Conservation (phyloP, 371 early-diverging fungal genomes). For the Apophysomyces variabilis region DNA sequence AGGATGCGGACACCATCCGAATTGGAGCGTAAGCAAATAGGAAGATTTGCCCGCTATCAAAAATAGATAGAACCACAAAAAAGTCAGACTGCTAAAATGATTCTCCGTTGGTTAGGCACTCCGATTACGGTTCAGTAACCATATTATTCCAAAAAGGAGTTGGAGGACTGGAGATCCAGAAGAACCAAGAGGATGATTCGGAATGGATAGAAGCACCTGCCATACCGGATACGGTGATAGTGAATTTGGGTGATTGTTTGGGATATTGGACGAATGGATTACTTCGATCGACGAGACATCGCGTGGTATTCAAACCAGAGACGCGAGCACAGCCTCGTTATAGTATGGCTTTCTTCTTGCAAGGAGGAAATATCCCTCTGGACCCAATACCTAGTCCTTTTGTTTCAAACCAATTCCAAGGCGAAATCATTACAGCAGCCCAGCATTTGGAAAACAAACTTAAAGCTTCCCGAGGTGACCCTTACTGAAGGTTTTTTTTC, state of each 20-base stretch:
- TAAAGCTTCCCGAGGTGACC: not conserved
- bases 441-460: conserved; percentile 21
- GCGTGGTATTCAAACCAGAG: conserved; percentile 59
- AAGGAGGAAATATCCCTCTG: conserved; percentile 25
- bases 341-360: conserved; percentile 67
- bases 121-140: conserved; percentile 69
- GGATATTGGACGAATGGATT: conserved; percentile 68
- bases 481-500: conserved; percentile 2
- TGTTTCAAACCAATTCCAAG: conserved; percentile 4
- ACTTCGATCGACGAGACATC: conserved; percentile 63
- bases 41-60: not conserved
- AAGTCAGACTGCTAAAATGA: no score
- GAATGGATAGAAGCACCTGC: conserved; percentile 62
- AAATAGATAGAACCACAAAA: no score
- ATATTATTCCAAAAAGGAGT: conserved; percentile 65
- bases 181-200: conserved; percentile 23
- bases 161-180: conserved; percentile 64
- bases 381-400: conserved; percentile 23
- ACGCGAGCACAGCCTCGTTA: conserved; percentile 50
- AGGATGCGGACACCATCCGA: conserved; percentile 36
- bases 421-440: conserved; percentile 16
- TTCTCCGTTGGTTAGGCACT: conserved; percentile 32
- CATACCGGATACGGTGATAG: conserved; percentile 51
- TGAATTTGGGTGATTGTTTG: conserved; percentile 69
- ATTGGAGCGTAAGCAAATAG: conserved; percentile 51